Evolutionary conservation across 352 stramenopile genomes (phyloP), one percentile per base, ranked within the genome.

Genomic region (Phytophthora sansomeana): DNA sequence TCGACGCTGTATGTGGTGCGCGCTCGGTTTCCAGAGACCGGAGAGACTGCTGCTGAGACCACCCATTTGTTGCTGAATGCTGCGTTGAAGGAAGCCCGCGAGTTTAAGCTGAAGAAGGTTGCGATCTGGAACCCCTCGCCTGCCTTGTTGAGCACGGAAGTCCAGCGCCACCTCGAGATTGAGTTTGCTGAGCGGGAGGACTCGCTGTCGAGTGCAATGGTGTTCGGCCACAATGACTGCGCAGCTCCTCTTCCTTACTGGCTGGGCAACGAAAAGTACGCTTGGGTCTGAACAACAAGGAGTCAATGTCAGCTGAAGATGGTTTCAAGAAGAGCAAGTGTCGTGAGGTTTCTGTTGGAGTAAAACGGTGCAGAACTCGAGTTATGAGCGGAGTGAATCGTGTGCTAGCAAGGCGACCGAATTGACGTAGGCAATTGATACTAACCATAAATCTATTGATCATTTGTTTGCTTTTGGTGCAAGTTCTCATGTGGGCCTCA

Each of bases 121-220:
- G 67, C 53, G 19, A 72, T 86, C 38, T 91, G 83, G 81, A 65
- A 80, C 43, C 80, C 80, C 4, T 52, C 67, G 1, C 28, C 46
- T 6, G 29, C 2, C 1, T 59, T 91, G 9, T 24, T 67, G n/a
- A 26, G 63, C 9, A 26, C 42, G 13, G 57, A n/a, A n/a, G n/a
- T n/a, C n/a, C n/a, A n/a, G n/a, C n/a, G n/a, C n/a, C n/a, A 69
- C 8, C 24, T 88, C 8, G 54, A 80, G 6, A 74, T 91, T 24
- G 55, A 66, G 8, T 62, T 77, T 43, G 46, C 41, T 24, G 68
- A 79, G 1, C 81, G 81, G 17, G 56, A 77, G n/a, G 69, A 88
- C 39, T 89, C 83, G 28, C 63, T 89, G 24, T 92, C 83, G 17
- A 89, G 78, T 55, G 68, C 79, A 1, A 81, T 87, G 63, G 41